phyloP scores from a whole-genome alignment of 2,329 filamentous ascomycete species.

The Cytospora piceae region DNA sequence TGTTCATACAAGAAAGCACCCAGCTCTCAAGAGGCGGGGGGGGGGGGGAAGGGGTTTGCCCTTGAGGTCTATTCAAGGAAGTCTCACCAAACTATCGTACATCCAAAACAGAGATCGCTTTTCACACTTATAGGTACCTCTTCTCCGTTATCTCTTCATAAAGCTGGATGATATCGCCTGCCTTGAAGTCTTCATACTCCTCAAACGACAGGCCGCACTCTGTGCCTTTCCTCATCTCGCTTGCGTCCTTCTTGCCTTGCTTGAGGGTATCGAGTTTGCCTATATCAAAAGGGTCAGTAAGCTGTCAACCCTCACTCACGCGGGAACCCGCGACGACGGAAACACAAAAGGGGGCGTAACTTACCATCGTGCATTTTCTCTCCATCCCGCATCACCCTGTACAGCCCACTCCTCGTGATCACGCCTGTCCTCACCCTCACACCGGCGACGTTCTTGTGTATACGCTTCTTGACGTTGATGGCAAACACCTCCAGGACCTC shows the following conservation, averaged over 20 bases:
- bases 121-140: conserved; percentile 53
- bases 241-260: conserved; percentile 88
- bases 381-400: conserved; percentile 72
- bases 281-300: conserved; percentile 43
- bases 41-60: not conserved
- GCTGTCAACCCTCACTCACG: conserved; percentile 11
- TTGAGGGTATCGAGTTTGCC: conserved; percentile 82
- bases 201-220: conserved; percentile 92
- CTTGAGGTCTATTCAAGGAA: not conserved
- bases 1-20: not conserved
- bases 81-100: conserved; percentile 8
- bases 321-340: not conserved
- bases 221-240: conserved; percentile 86
- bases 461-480: conserved; percentile 75
- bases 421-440: conserved; percentile 84
- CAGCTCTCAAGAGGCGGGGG: not conserved
- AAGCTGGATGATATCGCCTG: conserved; percentile 85
- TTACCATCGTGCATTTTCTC: conserved; percentile 81
- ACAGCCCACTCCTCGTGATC: conserved; percentile 65
- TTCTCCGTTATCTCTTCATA: conserved; percentile 81
- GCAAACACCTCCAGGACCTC: conserved; percentile 83
- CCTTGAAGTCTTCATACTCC: conserved; percentile 74
- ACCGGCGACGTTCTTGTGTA: conserved; percentile 78
- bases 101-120: not conserved
- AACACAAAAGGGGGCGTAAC: conserved; percentile 40